phyloP scores from a whole-genome alignment of 2,329 filamentous ascomycete species.

The Cladosporium oxysporum region DNA sequence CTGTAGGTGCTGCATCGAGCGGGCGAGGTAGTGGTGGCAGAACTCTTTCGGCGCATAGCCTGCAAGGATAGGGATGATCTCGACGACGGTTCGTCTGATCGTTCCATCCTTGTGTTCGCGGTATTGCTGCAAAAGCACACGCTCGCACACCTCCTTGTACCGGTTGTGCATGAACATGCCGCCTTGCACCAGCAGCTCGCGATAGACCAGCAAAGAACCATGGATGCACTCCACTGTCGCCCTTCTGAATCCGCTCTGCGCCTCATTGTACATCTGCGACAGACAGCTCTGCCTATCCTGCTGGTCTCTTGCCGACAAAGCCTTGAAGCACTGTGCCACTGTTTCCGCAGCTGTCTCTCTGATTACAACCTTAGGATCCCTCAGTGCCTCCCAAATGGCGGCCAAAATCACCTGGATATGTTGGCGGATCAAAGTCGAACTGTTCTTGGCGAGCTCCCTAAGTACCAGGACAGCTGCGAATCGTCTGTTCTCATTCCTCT shows the following conservation, averaged over 20 bases:
- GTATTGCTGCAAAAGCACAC: conserved; percentile 71
- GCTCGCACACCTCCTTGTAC: conserved; percentile 89
- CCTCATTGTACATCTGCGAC: conserved; percentile 84
- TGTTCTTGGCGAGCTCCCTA: conserved; percentile 86
- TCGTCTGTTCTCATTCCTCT: conserved; percentile 86
- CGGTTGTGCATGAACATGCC: conserved; percentile 97
- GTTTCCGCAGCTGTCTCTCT: conserved; percentile 89
- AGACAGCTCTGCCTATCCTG: conserved; percentile 87
- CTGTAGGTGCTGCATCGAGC: conserved; percentile 96
- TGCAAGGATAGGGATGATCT: conserved; percentile 88
- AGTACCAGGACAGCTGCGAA: conserved; percentile 92
- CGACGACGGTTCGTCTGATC: conserved; percentile 85
- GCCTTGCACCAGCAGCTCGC: conserved; percentile 88
- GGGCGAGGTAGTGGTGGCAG: conserved; percentile 81
- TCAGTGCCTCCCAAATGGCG: conserved; percentile 90
- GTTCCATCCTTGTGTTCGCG: conserved; percentile 89
- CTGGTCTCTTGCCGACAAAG: conserved; percentile 89
- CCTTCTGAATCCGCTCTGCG: conserved; percentile 74
- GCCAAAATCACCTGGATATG: conserved; percentile 96
- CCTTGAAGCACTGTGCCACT: conserved; percentile 92
- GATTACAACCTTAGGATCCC: conserved; percentile 88
- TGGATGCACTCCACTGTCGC: conserved; percentile 86
- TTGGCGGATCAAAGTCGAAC: conserved; percentile 90
- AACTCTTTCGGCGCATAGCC: conserved; percentile 92
- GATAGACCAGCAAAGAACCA: conserved; percentile 88